phyloP scores from a whole-genome alignment of 2,329 filamentous ascomycete species.

The Kalaharituber pfeilii region DNA sequence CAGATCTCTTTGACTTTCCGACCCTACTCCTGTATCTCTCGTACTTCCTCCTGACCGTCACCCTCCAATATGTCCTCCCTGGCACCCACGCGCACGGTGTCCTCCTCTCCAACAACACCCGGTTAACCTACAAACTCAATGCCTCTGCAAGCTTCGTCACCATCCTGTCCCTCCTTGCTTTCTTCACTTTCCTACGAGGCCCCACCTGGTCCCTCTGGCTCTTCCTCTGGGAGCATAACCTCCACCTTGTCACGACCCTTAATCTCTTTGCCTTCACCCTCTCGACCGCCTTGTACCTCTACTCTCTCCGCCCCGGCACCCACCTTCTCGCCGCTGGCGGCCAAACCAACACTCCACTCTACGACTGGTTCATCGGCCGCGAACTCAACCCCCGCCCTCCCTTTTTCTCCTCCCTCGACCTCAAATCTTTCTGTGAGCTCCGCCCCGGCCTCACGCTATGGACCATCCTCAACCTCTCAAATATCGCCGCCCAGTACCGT shows the following conservation, averaged over 20 bases:
- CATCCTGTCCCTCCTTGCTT: conserved; percentile 51
- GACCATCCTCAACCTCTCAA: conserved; percentile 69
- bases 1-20: conserved; percentile 64
- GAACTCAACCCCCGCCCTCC: conserved; percentile 82
- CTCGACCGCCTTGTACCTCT: conserved; percentile 62
- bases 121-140: conserved; percentile 27
- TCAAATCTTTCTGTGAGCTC: conserved; percentile 79
- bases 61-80: conserved; percentile 61
- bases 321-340: conserved; percentile 62
- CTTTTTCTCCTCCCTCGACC: conserved; percentile 66
- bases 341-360: conserved; percentile 65
- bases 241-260: conserved; percentile 70
- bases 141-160: conserved; percentile 34
- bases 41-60: conserved; percentile 34
- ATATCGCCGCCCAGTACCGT: conserved; percentile 74
- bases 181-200: conserved; percentile 53
- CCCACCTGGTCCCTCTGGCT: conserved; percentile 77
- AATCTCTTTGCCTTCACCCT: conserved; percentile 57
- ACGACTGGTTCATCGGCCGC: conserved; percentile 93
- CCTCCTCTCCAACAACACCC: conserved; percentile 32
- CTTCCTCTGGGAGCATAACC: conserved; percentile 79
- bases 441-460: conserved; percentile 84
- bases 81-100: conserved; percentile 54
- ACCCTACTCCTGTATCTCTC: conserved; percentile 62
- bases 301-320: conserved; percentile 59